Evolutionary conservation across 2,329 filamentous ascomycete species (phyloP).

Genomic region (Fusarium pseudocircinatum): DNA sequence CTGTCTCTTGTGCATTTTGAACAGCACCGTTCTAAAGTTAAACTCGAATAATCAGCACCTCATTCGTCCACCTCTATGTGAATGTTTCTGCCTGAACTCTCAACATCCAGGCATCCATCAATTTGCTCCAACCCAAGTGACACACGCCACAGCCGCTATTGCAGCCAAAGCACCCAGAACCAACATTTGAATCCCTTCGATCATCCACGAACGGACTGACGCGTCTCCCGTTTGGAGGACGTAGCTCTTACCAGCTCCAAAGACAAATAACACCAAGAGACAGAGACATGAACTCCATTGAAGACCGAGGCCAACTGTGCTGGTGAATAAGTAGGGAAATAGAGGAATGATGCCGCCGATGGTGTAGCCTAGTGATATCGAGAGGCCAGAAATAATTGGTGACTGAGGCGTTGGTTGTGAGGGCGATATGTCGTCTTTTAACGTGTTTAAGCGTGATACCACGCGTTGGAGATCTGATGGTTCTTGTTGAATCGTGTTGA

Average conservation of each 20-base stretch:
- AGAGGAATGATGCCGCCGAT: conserved; percentile 70
- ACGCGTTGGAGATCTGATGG: conserved; percentile 47
- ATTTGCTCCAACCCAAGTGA: conserved; percentile 36
- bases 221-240: conserved; percentile 41
- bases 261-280: conserved; percentile 62
- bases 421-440: conserved; percentile 7
- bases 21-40: background rate
- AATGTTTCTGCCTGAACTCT: background rate
- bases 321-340: conserved; percentile 67
- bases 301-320: conserved; percentile 53
- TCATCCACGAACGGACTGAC: conserved; percentile 33
- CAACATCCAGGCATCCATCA: background rate
- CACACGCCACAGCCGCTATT: conserved; percentile 44
- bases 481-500: conserved; percentile 36
- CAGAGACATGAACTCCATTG: conserved; percentile 65
- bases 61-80: background rate
- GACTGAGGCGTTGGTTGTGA: conserved; percentile 20
- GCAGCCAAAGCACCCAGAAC: conserved; percentile 48
- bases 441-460: conserved; percentile 30
- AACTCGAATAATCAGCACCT: background rate
- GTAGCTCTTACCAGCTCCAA: conserved; percentile 66
- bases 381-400: conserved; percentile 63
- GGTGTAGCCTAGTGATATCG: conserved; percentile 70
- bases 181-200: conserved; percentile 49
- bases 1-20: background rate